A percentile compares a stretch with the other conserved stretches of the same genome.
Evolutionary conservation across 2,329 filamentous ascomycete genomes (phyloP).

Genomic region (Epichloe elymi): DNA sequence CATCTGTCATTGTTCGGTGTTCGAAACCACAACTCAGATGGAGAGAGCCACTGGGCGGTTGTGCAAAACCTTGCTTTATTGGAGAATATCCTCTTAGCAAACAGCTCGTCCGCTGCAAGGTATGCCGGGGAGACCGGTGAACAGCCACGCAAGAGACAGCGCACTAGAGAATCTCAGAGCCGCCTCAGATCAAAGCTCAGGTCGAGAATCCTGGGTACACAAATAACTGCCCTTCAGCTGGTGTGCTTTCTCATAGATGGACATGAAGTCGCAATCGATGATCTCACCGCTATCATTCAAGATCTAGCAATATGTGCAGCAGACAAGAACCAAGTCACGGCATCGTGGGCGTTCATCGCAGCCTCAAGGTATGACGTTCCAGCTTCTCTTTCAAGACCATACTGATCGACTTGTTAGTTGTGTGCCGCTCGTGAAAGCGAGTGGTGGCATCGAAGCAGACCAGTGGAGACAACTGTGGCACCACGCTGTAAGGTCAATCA

Average conservation of each 20-base stretch:
- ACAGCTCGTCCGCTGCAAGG: slow-evolving; percentile 11
- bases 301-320: slow-evolving; percentile 45
- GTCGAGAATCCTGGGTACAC: slow-evolving; percentile 29
- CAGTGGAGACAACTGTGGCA: slow-evolving; percentile 69
- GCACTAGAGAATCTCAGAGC: slow-evolving; percentile 27
- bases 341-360: slow-evolving; percentile 77
- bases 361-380: slow-evolving; percentile 51
- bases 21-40: slow-evolving; percentile 36
- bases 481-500: slow-evolving; percentile 55
- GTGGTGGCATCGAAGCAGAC: slow-evolving; percentile 27
- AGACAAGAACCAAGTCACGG: slow-evolving; percentile 54
- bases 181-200: slow-evolving; percentile 36
- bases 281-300: slow-evolving; percentile 41
- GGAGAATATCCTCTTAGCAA: slow-evolving; percentile 32
- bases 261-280: slow-evolving; percentile 32
- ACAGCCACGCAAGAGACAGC: slow-evolving; percentile 40
- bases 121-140: slow-evolving; percentile 20
- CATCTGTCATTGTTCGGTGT: slow-evolving; percentile 38
- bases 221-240: slow-evolving; percentile 41
- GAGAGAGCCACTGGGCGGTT: slow-evolving; percentile 47
- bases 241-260: slow-evolving; percentile 42
- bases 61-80: slow-evolving; percentile 46
- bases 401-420: slow-evolving; percentile 20
- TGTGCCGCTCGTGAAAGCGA: slow-evolving; percentile 11
- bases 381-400: not conserved